Percentiles rank a stretch among this genome's conserved stretches.
Conservation (phyloP, 352 stramenopile genomes). For the Globisporangium cylindrosporum region DNA sequence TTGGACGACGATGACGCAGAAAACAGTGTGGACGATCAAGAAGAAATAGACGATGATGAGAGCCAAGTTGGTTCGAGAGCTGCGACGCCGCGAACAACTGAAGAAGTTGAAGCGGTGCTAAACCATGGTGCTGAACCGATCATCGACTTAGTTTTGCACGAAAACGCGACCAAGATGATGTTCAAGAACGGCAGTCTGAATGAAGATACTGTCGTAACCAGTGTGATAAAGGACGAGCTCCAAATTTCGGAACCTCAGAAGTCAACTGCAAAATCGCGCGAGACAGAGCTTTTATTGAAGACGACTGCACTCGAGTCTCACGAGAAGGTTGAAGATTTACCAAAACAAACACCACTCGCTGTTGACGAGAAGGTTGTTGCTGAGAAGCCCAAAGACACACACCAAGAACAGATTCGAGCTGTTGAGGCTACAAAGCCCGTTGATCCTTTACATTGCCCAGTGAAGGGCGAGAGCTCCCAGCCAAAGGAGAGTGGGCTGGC, state of each 20-base stretch:
- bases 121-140: background rate
- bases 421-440: background rate
- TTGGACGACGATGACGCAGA: slow-evolving; percentile 1
- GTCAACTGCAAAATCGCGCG: background rate
- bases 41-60: slow-evolving; percentile 4
- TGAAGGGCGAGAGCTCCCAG: background rate
- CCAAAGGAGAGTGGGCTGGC: background rate
- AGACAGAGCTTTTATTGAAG: background rate
- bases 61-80: background rate
- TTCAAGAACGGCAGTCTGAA: background rate
- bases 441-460: background rate
- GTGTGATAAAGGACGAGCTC: background rate
- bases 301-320: background rate
- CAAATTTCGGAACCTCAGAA: background rate
- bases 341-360: background rate
- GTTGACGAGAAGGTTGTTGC: background rate
- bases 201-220: background rate
- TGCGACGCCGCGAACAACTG: background rate
- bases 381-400: background rate
- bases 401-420: background rate
- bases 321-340: background rate
- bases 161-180: background rate
- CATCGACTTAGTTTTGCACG: background rate
- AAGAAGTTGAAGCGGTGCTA: background rate
- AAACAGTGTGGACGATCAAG: slow-evolving; percentile 9